phyloP scores from a whole-genome alignment of 2,329 filamentous ascomycete species.

The Talaromyces islandicus region DNA sequence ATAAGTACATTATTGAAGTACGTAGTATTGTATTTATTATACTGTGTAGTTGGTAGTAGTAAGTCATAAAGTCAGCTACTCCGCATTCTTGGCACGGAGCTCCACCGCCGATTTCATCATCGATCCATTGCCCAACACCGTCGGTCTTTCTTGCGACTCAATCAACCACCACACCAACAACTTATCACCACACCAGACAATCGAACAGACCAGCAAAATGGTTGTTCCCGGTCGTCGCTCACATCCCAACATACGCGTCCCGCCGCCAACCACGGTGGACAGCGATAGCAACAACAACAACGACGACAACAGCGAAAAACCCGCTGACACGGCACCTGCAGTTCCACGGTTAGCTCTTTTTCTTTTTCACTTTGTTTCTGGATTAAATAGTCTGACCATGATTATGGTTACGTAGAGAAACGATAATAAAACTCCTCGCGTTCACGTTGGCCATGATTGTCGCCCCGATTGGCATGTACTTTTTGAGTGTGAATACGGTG shows the following conservation, averaged over 20 bases:
- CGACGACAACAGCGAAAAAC: background rate
- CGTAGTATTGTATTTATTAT: too few species aligned
- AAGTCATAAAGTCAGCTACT: background rate
- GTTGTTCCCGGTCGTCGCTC: conserved; percentile 8
- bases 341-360: conserved; percentile 7
- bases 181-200: background rate
- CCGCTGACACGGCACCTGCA: conserved; percentile 9
- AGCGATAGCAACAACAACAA: background rate
- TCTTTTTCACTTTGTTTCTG: background rate
- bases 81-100: background rate
- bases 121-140: background rate
- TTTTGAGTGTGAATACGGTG: conserved; percentile 66
- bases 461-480: conserved; percentile 83
- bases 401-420: conserved; percentile 53
- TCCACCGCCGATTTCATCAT: background rate
- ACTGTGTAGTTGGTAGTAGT: too few species aligned
- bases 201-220: conserved; percentile 1
- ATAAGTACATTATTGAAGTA: too few species aligned
- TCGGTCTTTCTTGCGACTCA: too few species aligned
- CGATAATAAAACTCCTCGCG: conserved; percentile 82
- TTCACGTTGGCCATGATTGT: conserved; percentile 92
- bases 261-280: background rate
- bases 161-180: background rate
- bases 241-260: conserved; percentile 4
- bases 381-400: background rate